Percentiles rank a stretch among this genome's conserved stretches.
Conservation (phyloP, 768 basidiomycete species). For the Russula vinacea region DNA sequence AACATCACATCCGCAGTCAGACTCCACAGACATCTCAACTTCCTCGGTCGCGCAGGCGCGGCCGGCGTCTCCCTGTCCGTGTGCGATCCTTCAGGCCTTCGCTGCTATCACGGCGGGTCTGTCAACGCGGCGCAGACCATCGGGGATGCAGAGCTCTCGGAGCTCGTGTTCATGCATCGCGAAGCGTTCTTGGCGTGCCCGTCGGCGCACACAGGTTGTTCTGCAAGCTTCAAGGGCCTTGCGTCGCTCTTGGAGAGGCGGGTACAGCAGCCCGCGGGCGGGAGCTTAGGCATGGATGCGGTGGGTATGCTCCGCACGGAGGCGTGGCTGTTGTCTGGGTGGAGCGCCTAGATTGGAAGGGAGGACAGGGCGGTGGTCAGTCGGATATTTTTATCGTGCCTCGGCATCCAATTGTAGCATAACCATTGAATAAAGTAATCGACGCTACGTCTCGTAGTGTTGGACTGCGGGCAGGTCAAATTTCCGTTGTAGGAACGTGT, state of each 20-base stretch:
- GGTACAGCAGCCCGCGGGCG: neutral
- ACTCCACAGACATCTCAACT: constrained; percentile 12
- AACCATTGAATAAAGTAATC: neutral
- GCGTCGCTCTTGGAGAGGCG: constrained; percentile 18
- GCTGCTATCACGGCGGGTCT: constrained; percentile 6
- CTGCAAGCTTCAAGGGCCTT: constrained; percentile 16
- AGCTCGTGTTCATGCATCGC: constrained; percentile 23
- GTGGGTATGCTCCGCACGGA: constrained; percentile 24
- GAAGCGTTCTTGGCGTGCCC: constrained; percentile 22
- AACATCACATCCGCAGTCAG: constrained; percentile 11
- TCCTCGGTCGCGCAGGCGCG: neutral
- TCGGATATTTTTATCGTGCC: constrained; percentile 12
- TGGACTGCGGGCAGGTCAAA: neutral
- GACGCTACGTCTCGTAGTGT: neutral
- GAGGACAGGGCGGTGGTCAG: neutral
- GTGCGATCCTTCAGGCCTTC: constrained; percentile 21
- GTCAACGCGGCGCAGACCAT: neutral
- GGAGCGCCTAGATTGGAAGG: constrained; percentile 3
- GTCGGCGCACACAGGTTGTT: constrained; percentile 21
- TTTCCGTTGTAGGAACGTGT: neutral
- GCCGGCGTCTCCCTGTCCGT: constrained; percentile 6
- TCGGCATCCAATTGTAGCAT: constrained; percentile 13
- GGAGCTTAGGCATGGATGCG: constrained; percentile 10
- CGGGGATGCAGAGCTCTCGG: constrained; percentile 18
- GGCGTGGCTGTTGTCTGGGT: constrained; percentile 24